These are phyloP conservation scores for Fonsecaea multimorphosa DNA, from an alignment of 2,329 filamentous ascomycete species.

Conservation along the genomic window DNA sequence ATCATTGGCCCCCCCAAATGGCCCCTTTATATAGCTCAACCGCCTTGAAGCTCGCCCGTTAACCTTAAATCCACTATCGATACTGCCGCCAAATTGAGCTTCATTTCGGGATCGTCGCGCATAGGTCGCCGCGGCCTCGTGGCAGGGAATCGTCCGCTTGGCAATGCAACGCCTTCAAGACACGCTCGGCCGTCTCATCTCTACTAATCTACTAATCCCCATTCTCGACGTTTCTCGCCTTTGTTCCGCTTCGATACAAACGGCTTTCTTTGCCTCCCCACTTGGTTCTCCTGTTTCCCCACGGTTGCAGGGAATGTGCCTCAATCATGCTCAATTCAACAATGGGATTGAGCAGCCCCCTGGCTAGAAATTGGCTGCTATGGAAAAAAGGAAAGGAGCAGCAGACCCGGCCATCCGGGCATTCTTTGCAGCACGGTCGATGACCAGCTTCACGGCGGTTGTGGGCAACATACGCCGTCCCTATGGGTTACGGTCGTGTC, in stretches of 20 bases:
- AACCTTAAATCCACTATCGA: constrained; percentile 19
- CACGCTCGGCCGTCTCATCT: constrained; percentile 7
- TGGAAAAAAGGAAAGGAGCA: not conserved
- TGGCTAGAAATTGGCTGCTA: constrained; percentile 15
- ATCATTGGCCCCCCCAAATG: constrained; percentile 8
- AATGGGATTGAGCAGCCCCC: not conserved
- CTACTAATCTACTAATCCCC: not conserved
- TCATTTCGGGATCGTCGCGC: constrained; percentile 14
- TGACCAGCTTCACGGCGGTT: not conserved
- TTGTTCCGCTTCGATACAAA: constrained; percentile 17
- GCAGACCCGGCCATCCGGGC: constrained; percentile 1
- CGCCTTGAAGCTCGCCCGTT: too few relatives aligned
- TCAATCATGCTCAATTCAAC: not conserved
- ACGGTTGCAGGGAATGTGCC: not conserved
- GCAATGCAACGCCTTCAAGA: constrained; percentile 13
- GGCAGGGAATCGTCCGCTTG: constrained; percentile 8
- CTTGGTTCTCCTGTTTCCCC: not conserved
- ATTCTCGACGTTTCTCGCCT: not conserved
- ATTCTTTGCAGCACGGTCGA: not conserved
- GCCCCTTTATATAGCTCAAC: constrained; percentile 10
- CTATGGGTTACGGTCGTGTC: not conserved
- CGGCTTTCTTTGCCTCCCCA: constrained; percentile 10
- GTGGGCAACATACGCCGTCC: not conserved
- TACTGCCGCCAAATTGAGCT: constrained; percentile 15
- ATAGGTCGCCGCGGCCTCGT: constrained; percentile 8